Conservation (phyloP, 2,329 filamentous ascomycete genomes). For the Knoxdaviesia capensis region DNA sequence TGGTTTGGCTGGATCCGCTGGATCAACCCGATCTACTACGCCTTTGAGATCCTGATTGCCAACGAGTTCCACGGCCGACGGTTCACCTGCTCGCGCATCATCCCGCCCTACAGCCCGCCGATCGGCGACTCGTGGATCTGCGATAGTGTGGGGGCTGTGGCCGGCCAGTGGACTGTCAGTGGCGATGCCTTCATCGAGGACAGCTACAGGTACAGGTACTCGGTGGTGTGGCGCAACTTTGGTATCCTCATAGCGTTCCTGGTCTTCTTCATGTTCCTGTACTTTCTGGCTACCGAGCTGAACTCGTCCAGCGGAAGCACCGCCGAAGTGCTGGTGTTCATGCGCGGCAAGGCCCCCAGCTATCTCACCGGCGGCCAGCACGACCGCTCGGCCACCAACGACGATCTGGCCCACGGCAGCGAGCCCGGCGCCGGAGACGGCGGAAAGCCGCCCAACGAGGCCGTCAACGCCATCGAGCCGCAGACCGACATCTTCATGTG, state of each 20-base stretch:
- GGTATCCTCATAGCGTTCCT: slow-evolving; percentile 47
- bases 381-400: slow-evolving; percentile 10
- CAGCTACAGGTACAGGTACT: slow-evolving; percentile 34
- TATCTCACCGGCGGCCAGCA: slow-evolving; percentile 15
- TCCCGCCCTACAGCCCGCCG: slow-evolving; percentile 24
- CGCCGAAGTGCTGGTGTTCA: slow-evolving; percentile 52
- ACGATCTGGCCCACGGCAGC: slow-evolving; percentile 15
- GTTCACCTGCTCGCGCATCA: slow-evolving; percentile 32
- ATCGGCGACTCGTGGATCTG: slow-evolving; percentile 30
- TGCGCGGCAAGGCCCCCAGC: slow-evolving; percentile 27
- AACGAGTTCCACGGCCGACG: slow-evolving; percentile 47
- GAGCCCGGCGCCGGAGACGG: slow-evolving; percentile 34
- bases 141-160: slow-evolving; percentile 28
- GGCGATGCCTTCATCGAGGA: slow-evolving; percentile 39
- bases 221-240: slow-evolving; percentile 46
- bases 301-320: slow-evolving; percentile 42
- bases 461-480: slow-evolving; percentile 15
- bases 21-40: slow-evolving; percentile 54
- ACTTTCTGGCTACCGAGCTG: slow-evolving; percentile 42
- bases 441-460: slow-evolving; percentile 6
- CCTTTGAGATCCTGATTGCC: slow-evolving; percentile 50
- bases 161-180: slow-evolving; percentile 31
- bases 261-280: slow-evolving; percentile 40
- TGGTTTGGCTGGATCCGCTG: slow-evolving; percentile 65
- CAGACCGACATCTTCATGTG: slow-evolving; percentile 52